Evolutionary conservation across 495 filamentous ascomycete genomes (phyloP), one percentile per base, ranked within the genome.

Genomic region (Neurospora sp.): DNA sequence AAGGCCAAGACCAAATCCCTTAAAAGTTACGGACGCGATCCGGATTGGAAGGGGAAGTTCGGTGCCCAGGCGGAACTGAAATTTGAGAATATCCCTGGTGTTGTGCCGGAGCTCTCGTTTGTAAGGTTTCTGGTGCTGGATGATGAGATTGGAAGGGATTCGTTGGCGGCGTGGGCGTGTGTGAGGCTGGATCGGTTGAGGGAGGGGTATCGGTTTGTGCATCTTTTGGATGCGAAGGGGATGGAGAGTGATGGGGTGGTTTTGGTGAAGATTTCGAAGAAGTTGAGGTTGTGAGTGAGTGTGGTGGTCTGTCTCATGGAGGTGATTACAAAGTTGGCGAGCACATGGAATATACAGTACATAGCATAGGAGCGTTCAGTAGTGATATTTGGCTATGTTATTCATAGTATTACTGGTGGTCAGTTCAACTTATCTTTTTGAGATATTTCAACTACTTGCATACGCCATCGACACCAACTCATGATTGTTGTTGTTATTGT

Each of bases 101-200:
- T 97, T 0, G 88, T 94, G 37, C 90, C 93, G 45, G 91, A 92
- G 75, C 81, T 98, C 71, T 90, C 88, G 31, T 97, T 97, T 81
- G 85, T 97, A 45, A 88, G 95, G 72, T 93, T 98, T 81, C 92
- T 96, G 79, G 86, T 98, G 75, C 90, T 92, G 79, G 92, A 97
- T 77, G 90, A 95, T 73, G 90, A 94, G 75, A 59, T 95, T 71
- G 89, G 89, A 3, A 86, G 87, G 73, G 93, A 97, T 75, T 85
- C 90, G 69, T 78, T 96, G 43, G 93, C 92, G 24, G 93, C 90
- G 13, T 98, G 95, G 95, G 89, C 93, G 9, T 97, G 94, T 78
- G 89, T 97, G 72, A 86, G 93, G 24, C 87, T 98, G 1, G 93
- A 97, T 81, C 87, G 93, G 19, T 80, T 97, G 71, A 88, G 89